phyloP scores from a whole-genome alignment of 257 asterid species.

The Penstemon davidsonii region DNA sequence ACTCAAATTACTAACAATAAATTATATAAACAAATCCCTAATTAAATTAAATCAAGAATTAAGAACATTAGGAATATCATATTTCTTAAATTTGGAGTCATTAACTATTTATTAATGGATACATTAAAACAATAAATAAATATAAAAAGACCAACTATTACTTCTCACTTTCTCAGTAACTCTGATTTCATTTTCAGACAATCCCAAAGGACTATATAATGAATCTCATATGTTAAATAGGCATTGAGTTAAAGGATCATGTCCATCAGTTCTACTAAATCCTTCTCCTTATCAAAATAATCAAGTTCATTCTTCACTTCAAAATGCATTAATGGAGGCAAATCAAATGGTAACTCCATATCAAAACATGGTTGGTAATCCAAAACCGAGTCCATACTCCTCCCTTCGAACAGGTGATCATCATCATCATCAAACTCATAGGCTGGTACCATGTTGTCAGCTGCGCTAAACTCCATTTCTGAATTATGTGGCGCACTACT shows the following conservation, averaged over 20 bases:
- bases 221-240: background rate
- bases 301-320: slow-evolving; percentile 38
- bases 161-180: background rate
- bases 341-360: slow-evolving; percentile 36
- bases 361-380: slow-evolving; percentile 30
- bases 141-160: too few species aligned
- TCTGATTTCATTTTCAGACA: background rate
- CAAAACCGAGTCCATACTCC: slow-evolving; percentile 34
- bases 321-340: slow-evolving; percentile 37
- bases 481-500: background rate
- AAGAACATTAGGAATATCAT: too few species aligned
- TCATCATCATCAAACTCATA: slow-evolving; percentile 35
- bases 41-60: too few species aligned
- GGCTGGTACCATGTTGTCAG: slow-evolving; percentile 23
- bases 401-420: slow-evolving; percentile 27
- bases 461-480: slow-evolving; percentile 26
- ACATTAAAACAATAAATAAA: too few species aligned
- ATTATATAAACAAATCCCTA: too few species aligned
- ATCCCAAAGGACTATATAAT: background rate
- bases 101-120: too few species aligned
- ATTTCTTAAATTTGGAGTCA: too few species aligned
- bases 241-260: background rate
- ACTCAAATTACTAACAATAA: too few species aligned
- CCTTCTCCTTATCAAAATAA: slow-evolving; percentile 15
- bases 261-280: slow-evolving; percentile 15